phyloP scores from a whole-genome alignment of 768 basidiomycete genomes.

The Lentinula lateritia region DNA sequence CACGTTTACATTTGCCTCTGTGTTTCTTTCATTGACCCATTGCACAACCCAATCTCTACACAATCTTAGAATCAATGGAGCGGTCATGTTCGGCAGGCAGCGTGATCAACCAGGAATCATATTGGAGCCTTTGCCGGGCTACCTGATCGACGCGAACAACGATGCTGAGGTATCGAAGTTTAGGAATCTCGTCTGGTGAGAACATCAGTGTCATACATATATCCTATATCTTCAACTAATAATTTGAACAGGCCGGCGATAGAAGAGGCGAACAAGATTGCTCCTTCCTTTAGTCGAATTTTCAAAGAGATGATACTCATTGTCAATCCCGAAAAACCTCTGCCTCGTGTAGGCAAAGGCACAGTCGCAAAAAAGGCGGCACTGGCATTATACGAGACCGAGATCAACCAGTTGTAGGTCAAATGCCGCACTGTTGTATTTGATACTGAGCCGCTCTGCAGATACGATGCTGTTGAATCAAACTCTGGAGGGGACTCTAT shows the following conservation, averaged over 20 bases:
- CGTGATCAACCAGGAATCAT: conserved; percentile 26
- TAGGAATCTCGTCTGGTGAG: conserved; percentile 24
- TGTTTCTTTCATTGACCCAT: conserved; percentile 16
- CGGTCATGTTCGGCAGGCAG: conserved; percentile 36
- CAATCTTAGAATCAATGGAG: conserved; percentile 25
- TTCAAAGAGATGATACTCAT: conserved; percentile 51
- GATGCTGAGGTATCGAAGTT: conserved; percentile 15
- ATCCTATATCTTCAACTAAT: background rate
- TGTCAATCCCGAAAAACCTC: conserved; percentile 30
- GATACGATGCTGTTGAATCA: conserved; percentile 3
- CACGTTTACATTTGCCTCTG: conserved; percentile 16
- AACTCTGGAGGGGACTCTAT: conserved; percentile 2
- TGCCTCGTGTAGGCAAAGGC: conserved; percentile 40
- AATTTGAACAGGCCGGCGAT: conserved; percentile 24
- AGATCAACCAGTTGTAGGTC: conserved; percentile 34
- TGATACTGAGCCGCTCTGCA: conserved; percentile 6
- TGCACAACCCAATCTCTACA: background rate
- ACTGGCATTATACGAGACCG: conserved; percentile 29
- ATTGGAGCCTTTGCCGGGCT: conserved; percentile 20
- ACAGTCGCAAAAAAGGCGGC: conserved; percentile 37
- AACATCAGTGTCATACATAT: conserved; percentile 20
- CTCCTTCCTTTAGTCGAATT: conserved; percentile 35
- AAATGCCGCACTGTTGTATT: conserved; percentile 16
- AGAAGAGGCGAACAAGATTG: conserved; percentile 34
- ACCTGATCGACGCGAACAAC: conserved; percentile 23